Evolutionary conservation across 1,284 basidiomycete species (phyloP).

Genomic region (Blastosporella zonata): DNA sequence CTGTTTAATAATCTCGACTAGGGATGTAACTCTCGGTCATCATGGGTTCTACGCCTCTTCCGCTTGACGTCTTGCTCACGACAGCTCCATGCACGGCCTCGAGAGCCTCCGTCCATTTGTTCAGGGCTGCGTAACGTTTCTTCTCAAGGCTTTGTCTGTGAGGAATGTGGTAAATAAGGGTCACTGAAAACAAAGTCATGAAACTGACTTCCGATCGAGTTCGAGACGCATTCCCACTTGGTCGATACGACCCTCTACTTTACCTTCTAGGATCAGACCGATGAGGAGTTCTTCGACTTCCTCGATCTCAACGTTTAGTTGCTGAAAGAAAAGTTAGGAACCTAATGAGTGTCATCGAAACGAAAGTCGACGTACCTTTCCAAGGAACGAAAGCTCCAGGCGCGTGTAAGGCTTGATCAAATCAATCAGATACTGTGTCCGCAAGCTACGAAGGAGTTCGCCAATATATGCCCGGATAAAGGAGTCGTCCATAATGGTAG

Average conservation of each 20-base stretch:
- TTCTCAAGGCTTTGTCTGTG: constrained; percentile 78
- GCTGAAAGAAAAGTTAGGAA: constrained; percentile 45
- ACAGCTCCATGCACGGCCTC: constrained; percentile 70
- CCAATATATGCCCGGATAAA: constrained; percentile 95
- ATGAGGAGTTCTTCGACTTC: constrained; percentile 95
- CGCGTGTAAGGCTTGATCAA: constrained; percentile 96
- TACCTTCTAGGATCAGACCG: constrained; percentile 91
- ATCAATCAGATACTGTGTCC: constrained; percentile 96
- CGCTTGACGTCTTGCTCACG: constrained; percentile 63
- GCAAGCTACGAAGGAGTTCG: constrained; percentile 87
- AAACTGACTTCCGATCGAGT: constrained; percentile 78
- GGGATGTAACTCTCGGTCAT: constrained; percentile 14
- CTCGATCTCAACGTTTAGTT: constrained; percentile 84
- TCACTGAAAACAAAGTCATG: neutral
- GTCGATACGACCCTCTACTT: constrained; percentile 93
- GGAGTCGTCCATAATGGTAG: constrained; percentile 92
- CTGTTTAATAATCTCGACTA: constrained; percentile 16
- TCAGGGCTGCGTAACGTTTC: constrained; percentile 79
- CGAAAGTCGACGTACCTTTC: constrained; percentile 56
- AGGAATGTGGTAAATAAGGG: constrained; percentile 11
- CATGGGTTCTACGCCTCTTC: constrained; percentile 32
- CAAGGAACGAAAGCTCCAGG: constrained; percentile 88
- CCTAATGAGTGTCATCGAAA: neutral
- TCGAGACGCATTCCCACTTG: constrained; percentile 92
- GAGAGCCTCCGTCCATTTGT: constrained; percentile 78